phyloP scores from a whole-genome alignment of 148 eudicot genomes.

The Silene uniflora region DNA sequence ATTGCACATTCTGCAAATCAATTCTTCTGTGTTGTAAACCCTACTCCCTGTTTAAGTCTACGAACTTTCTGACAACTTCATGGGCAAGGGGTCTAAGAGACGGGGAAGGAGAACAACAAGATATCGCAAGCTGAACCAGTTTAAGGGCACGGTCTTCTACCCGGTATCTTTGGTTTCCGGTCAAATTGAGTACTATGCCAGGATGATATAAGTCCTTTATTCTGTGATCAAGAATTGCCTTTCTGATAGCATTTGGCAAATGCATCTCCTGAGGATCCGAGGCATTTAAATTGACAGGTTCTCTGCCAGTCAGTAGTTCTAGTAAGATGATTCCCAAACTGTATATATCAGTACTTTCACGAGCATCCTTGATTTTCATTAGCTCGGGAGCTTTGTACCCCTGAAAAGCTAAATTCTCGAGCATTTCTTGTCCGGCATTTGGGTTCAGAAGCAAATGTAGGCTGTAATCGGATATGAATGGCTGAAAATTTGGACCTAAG shows the following conservation, averaged over 20 bases:
- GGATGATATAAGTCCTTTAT: slow-evolving; percentile 35
- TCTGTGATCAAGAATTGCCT: slow-evolving; percentile 32
- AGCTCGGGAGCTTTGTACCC: slow-evolving; percentile 93
- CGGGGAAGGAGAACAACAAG: slow-evolving; percentile 85
- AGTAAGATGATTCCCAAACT: slow-evolving; percentile 73
- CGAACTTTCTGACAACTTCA: slow-evolving; percentile 64
- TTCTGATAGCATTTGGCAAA: slow-evolving; percentile 34
- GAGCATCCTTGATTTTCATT: slow-evolving; percentile 66
- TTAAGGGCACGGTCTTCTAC: slow-evolving; percentile 52
- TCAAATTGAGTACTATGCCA: slow-evolving; percentile 24
- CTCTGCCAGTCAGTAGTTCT: slow-evolving; percentile 57
- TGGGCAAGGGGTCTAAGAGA: slow-evolving; percentile 63
- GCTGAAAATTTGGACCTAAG: slow-evolving; percentile 43
- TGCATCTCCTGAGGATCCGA: slow-evolving; percentile 26
- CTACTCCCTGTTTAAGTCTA: slow-evolving; percentile 51
- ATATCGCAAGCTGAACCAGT: slow-evolving; percentile 70
- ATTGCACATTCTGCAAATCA: slow-evolving; percentile 4
- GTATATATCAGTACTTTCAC: slow-evolving; percentile 62
- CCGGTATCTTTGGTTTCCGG: slow-evolving; percentile 30
- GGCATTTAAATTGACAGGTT: slow-evolving; percentile 24
- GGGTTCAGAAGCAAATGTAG: slow-evolving; percentile 64
- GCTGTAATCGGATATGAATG: slow-evolving; percentile 65
- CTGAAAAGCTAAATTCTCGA: slow-evolving; percentile 56
- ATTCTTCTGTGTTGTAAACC: not conserved
- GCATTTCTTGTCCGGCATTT: slow-evolving; percentile 75